These are phyloP conservation scores for Lipomyces anomalus DNA, from an alignment of 805 yeast genomes.

Conservation along the genomic window DNA sequence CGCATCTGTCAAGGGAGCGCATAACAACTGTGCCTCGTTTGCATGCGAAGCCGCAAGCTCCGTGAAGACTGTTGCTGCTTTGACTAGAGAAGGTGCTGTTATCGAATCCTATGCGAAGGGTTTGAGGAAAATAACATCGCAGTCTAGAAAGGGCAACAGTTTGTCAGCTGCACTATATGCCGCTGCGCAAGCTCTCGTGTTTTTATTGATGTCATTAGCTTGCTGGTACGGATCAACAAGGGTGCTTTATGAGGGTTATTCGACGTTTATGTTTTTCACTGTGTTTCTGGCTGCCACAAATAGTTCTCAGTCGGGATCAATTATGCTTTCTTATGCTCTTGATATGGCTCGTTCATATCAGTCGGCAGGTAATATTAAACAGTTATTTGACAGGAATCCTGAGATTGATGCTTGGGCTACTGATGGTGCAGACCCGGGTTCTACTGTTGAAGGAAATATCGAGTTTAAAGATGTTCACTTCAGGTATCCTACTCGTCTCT, in stretches of 20 bases:
- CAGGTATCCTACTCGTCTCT: constrained; percentile 57
- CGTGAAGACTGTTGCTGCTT: constrained; percentile 38
- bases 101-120: constrained; percentile 29
- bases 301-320: constrained; percentile 40
- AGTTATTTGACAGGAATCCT: constrained; percentile 32
- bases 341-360: constrained; percentile 38
- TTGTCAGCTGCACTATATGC: constrained; percentile 34
- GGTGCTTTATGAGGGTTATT: constrained; percentile 29
- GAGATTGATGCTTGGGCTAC: constrained; percentile 31
- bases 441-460: constrained; percentile 45
- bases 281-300: constrained; percentile 35
- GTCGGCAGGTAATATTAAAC: constrained; percentile 34
- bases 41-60: constrained; percentile 38
- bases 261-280: constrained; percentile 34
- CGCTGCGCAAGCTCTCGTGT: constrained; percentile 35
- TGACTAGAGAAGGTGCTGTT: constrained; percentile 39
- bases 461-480: constrained; percentile 54
- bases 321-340: constrained; percentile 37
- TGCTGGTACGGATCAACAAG: constrained; percentile 40
- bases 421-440: constrained; percentile 31
- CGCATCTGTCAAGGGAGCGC: constrained; percentile 35
- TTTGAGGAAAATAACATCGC: constrained; percentile 31
- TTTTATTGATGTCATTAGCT: constrained; percentile 36
- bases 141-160: constrained; percentile 28
- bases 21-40: constrained; percentile 36